A percentile compares a stretch with the other conserved stretches of the same genome.
phyloP scores from a whole-genome alignment of 2,329 filamentous ascomycete genomes.

The Trichoderma brevicompactum region DNA sequence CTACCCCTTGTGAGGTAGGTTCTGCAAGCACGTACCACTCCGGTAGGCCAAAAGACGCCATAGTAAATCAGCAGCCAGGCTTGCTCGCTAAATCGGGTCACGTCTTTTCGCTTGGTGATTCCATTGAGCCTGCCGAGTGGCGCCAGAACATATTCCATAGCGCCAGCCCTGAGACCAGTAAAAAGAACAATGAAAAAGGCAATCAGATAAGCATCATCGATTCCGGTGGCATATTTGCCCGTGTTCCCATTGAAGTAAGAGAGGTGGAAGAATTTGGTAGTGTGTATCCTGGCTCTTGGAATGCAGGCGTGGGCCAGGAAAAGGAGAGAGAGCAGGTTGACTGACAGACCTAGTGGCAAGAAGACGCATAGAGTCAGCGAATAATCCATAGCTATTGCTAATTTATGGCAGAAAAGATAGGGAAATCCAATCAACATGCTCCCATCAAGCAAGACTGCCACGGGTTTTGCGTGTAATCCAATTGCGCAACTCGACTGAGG shows the following conservation, averaged over 20 bases:
- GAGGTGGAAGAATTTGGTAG: constrained; percentile 85
- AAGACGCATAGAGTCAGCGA: constrained; percentile 1
- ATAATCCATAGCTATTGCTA: not conserved
- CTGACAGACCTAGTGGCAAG: constrained; percentile 66
- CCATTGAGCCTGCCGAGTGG: constrained; percentile 76
- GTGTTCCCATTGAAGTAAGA: constrained; percentile 77
- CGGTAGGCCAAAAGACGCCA: constrained; percentile 77
- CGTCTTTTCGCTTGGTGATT: constrained; percentile 74
- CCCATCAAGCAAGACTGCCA: not conserved
- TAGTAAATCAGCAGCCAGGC: constrained; percentile 90
- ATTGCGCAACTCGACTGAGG: not conserved
- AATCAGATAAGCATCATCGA: constrained; percentile 79
- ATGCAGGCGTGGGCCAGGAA: constrained; percentile 82
- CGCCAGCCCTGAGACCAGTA: constrained; percentile 79
- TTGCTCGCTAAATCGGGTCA: constrained; percentile 89
- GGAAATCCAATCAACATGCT: not conserved
- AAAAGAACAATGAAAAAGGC: constrained; percentile 80
- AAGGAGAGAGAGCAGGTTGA: constrained; percentile 83
- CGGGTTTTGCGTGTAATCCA: not conserved
- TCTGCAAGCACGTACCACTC: constrained; percentile 66
- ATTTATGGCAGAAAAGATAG: constrained; percentile 23
- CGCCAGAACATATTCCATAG: constrained; percentile 85
- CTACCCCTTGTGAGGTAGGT: not conserved
- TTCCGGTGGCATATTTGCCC: constrained; percentile 74
- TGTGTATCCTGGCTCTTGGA: constrained; percentile 76